These are phyloP conservation scores for Herpetomonas muscarum DNA, from an alignment of 208 protist genomes.

Conservation along the genomic window DNA sequence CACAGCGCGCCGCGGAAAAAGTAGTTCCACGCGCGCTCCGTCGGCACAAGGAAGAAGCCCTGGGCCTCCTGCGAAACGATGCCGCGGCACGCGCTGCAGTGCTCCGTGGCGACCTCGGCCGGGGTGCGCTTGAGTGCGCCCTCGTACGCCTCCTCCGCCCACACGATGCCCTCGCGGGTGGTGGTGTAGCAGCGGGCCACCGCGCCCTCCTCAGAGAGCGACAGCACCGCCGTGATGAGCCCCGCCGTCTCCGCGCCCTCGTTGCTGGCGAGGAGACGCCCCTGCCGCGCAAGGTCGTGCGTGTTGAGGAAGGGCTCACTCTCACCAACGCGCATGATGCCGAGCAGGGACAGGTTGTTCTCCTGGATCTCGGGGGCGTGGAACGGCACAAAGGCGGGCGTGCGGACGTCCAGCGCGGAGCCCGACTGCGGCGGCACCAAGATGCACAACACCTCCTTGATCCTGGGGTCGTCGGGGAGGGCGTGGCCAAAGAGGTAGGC, in stretches of 20 bases:
- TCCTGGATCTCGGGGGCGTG: conserved; percentile 50
- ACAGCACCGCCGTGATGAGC: conserved; percentile 41
- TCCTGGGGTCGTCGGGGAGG: conserved; percentile 73
- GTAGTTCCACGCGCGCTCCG: conserved; percentile 80
- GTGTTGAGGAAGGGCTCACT: conserved; percentile 62
- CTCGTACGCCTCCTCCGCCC: conserved; percentile 54
- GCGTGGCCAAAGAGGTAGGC: conserved; percentile 86
- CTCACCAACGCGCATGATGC: conserved; percentile 67
- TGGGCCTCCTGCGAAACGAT: conserved; percentile 56
- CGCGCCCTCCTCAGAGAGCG: conserved; percentile 64
- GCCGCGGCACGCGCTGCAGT: conserved; percentile 54
- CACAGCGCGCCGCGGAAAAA: conserved; percentile 78
- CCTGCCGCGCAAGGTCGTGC: conserved; percentile 79
- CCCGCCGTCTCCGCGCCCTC: conserved; percentile 45
- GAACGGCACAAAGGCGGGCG: conserved; percentile 61
- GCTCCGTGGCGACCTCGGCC: conserved; percentile 35
- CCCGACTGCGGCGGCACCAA: conserved; percentile 85
- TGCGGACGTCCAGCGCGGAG: conserved; percentile 57
- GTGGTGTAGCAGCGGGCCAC: conserved; percentile 72
- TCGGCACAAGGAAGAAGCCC: conserved; percentile 80
- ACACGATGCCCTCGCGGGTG: conserved; percentile 75
- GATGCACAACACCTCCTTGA: conserved; percentile 85
- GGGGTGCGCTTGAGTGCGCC: conserved; percentile 49
- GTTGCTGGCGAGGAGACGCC: conserved; percentile 62
- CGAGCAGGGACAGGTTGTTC: conserved; percentile 73